phyloP scores from a whole-genome alignment of 2,329 filamentous ascomycete genomes.

The Biscogniauxia marginata region DNA sequence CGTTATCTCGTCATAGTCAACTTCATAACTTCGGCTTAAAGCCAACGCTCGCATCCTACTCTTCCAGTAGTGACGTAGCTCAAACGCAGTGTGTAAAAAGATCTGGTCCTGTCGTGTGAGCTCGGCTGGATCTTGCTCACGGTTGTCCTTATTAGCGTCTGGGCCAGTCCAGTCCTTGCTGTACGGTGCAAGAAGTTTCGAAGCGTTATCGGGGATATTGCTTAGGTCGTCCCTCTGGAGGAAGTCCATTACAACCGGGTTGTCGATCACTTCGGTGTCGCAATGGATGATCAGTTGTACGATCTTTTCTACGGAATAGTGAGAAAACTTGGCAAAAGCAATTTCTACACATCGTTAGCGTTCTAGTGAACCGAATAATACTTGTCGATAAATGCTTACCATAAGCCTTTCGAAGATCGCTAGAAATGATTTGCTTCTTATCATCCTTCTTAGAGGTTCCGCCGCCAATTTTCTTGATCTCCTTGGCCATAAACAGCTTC shows the following conservation, averaged over 20 bases:
- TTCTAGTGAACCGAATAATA: background rate
- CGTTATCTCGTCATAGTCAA: conserved; percentile 89
- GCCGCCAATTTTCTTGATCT: conserved; percentile 82
- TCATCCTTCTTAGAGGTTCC: conserved; percentile 76
- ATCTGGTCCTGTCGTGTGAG: conserved; percentile 95
- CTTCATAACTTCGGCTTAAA: conserved; percentile 78
- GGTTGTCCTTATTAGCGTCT: conserved; percentile 70
- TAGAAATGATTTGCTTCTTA: conserved; percentile 96
- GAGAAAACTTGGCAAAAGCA: conserved; percentile 89
- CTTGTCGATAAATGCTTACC: conserved; percentile 46
- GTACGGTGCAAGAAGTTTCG: conserved; percentile 91
- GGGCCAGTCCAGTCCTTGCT: conserved; percentile 95
- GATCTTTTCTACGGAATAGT: conserved; percentile 77
- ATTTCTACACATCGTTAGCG: conserved; percentile 61
- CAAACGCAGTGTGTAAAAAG: conserved; percentile 88
- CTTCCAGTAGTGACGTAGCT: conserved; percentile 98
- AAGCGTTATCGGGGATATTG: conserved; percentile 84
- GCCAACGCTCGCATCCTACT: conserved; percentile 89
- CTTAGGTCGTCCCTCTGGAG: conserved; percentile 89
- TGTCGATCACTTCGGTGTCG: conserved; percentile 84
- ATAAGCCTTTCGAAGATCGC: conserved; percentile 84
- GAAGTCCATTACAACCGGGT: conserved; percentile 93
- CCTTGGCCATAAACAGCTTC: conserved; percentile 95
- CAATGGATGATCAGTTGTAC: conserved; percentile 95
- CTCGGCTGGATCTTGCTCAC: conserved; percentile 84